Evolutionary conservation across 179 eudicot species (phyloP).

Genomic region (Beta lomatogona): DNA sequence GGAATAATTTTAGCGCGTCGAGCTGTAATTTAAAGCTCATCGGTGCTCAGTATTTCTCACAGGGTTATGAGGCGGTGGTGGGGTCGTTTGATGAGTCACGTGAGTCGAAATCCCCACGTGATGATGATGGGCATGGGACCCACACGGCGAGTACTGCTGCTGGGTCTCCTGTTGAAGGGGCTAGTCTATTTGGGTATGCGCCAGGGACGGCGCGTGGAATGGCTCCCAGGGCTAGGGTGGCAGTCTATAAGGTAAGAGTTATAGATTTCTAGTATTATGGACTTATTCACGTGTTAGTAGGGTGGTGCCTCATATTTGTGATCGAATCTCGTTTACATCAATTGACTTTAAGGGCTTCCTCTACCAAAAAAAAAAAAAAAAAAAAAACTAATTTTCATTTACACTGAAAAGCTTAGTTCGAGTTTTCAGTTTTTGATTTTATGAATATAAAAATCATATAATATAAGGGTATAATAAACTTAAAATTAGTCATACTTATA

Average conservation of each 20-base stretch:
- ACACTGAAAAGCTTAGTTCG: neutral
- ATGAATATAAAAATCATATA: too few relatives aligned
- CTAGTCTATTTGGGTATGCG: conserved; percentile 67
- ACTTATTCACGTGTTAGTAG: too few relatives aligned
- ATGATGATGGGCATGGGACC: conserved; percentile 83
- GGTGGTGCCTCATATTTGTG: too few relatives aligned
- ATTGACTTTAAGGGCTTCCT: too few relatives aligned
- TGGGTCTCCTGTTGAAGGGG: conserved; percentile 56
- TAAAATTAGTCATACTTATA: too few relatives aligned
- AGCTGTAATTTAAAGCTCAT: conserved; percentile 63
- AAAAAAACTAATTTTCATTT: neutral
- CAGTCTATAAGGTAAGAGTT: conserved; percentile 47
- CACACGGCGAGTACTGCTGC: conserved; percentile 80
- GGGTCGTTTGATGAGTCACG: conserved; percentile 61
- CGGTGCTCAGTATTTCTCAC: conserved; percentile 71
- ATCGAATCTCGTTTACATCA: too few relatives aligned
- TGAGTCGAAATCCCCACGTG: conserved; percentile 72
- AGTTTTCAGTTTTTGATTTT: too few relatives aligned
- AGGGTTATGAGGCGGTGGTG: conserved; percentile 67
- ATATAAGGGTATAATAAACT: too few relatives aligned
- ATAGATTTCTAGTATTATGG: neutral
- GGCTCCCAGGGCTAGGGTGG: conserved; percentile 68
- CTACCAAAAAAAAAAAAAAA: too few relatives aligned
- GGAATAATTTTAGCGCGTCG: conserved; percentile 51
- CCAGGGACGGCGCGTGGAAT: conserved; percentile 81